phyloP scores from a whole-genome alignment of 164 flowering plant species.

The Hamamelis virginiana region DNA sequence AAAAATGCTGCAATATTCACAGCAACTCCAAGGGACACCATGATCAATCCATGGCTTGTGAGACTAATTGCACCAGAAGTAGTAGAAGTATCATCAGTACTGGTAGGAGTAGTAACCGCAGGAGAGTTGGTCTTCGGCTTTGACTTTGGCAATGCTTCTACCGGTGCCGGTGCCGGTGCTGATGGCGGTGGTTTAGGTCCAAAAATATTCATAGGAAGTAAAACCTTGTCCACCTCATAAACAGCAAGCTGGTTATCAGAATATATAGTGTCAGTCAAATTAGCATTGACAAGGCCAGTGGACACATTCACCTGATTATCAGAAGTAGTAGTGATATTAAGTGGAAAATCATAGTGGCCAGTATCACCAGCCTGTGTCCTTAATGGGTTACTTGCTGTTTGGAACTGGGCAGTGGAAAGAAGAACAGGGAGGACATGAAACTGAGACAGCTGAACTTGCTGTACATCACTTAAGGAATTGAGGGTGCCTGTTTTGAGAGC shows the following conservation, averaged over 20 bases:
- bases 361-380: conserved; percentile 75
- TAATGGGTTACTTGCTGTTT: conserved; percentile 80
- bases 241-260: conserved; percentile 64
- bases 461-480: conserved; percentile 59
- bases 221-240: conserved; percentile 76
- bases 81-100: too few species aligned
- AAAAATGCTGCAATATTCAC: conserved; percentile 1
- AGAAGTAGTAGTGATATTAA: conserved; percentile 67
- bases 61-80: conserved; percentile 18
- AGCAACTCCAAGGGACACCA: conserved; percentile 4
- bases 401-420: conserved; percentile 58
- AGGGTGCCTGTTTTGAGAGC: conserved; percentile 63
- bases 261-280: conserved; percentile 50
- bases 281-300: conserved; percentile 59
- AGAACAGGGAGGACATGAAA: conserved; percentile 65
- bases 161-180: conserved; percentile 41
- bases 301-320: conserved; percentile 66
- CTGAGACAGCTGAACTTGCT: conserved; percentile 59
- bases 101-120: conserved; percentile 2
- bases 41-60: not conserved
- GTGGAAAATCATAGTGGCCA: conserved; percentile 42
- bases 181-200: conserved; percentile 50
- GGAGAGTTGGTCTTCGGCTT: conserved; percentile 7
- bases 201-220: conserved; percentile 63
- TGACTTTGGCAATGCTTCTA: conserved; percentile 33